These are phyloP conservation scores for Penicillium sp. DNA, from an alignment of 2,329 filamentous ascomycete genomes.

Conservation along the genomic window DNA sequence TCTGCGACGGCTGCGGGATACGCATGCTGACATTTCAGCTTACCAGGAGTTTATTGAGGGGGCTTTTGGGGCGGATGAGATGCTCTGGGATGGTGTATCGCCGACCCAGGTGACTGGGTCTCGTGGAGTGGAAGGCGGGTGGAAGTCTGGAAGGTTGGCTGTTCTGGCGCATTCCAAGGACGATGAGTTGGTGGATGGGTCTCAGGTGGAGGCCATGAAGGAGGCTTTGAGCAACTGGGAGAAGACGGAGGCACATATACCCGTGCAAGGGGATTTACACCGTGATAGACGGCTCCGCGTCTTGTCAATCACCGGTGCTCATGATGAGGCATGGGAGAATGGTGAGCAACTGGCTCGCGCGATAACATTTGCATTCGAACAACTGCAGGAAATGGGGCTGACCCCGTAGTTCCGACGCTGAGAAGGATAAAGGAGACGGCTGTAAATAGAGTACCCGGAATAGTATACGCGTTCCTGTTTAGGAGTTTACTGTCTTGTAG, in stretches of 20 bases:
- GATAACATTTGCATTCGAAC: constrained; percentile 32
- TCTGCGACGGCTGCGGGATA: constrained; percentile 36
- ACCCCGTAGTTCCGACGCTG: constrained; percentile 5
- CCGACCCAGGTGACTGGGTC: constrained; percentile 34
- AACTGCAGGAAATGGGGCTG: constrained; percentile 27
- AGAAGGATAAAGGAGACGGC: not conserved
- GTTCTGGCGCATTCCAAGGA: constrained; percentile 43
- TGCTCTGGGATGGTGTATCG: constrained; percentile 39
- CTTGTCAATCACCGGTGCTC: constrained; percentile 38
- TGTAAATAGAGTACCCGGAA: not conserved
- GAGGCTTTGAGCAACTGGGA: constrained; percentile 52
- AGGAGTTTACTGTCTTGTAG: not conserved
- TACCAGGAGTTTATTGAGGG: constrained; percentile 43
- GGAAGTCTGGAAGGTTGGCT: constrained; percentile 34
- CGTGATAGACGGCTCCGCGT: constrained; percentile 40
- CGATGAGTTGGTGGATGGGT: constrained; percentile 42
- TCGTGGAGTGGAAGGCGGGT: constrained; percentile 33
- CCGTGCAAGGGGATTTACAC: constrained; percentile 18
- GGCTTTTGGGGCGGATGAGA: constrained; percentile 42
- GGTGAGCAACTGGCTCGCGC: constrained; percentile 41
- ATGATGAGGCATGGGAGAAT: constrained; percentile 44
- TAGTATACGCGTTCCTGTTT: not conserved
- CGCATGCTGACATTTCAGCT: constrained; percentile 28
- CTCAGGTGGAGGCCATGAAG: constrained; percentile 46
- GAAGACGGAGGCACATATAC: constrained; percentile 1